Evolutionary conservation across 768 basidiomycete genomes (phyloP), one percentile per base, ranked within the genome.

Genomic region (Leccinellum rugosiceps): DNA sequence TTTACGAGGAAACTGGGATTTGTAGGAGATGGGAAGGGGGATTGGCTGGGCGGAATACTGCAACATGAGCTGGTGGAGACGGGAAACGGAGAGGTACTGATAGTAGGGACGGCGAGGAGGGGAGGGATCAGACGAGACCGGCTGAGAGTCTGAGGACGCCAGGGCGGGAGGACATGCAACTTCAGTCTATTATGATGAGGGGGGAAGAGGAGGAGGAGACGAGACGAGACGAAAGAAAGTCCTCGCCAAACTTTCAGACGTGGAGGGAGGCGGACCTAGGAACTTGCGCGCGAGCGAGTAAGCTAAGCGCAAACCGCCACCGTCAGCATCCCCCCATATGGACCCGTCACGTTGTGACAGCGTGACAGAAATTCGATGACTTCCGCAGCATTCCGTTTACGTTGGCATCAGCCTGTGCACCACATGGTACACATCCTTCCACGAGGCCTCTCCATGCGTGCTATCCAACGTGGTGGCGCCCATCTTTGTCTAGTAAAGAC

Each of bases 71-170:
- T 69, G 61, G 61, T 61, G 66, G 11, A 68, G 63, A 43, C 50
- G 64, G 56, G 66, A 69, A 41, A 69, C 69, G 41, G 67, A 65
- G 52, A 69, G 69, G 64, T 61, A 68, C 56, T 64, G 66, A 59
- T 69, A 62, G 63, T 66, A 72, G 44, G 58, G 65, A 65, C 69
- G 71, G 68, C 70, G 58, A 54, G 30, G 59, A 17, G 55, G 47
- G 54, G 60, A 61, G 65, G 68, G 74, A 76, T 79, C 82, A 82
- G 82, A 82, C 82, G 75, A 80, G 83, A 80, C 82, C 68, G 63
- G 68, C 68, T 67, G 67, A 58, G 63, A 69, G 68, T 67, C 69
- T 70, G 68, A 71, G 58, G 38, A 50, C 55, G 57, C 62, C 60
- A 67, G 68, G 66, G 57, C 64, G 60, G 61, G 66, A 49, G 50